phyloP scores from a whole-genome alignment of 768 basidiomycete genomes.

The Boletus speciosus region DNA sequence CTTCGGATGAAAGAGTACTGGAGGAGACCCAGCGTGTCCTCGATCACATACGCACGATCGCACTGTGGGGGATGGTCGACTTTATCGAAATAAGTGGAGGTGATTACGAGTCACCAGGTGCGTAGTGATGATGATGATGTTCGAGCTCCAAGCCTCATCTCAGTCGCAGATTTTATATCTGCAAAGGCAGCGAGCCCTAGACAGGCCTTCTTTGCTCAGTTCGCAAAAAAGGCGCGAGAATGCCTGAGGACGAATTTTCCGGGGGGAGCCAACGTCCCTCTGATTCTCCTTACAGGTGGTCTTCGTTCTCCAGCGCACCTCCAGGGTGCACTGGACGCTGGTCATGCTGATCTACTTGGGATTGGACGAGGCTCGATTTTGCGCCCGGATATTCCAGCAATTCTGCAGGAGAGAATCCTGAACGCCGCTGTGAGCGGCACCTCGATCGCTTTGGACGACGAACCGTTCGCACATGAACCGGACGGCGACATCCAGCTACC shows the following conservation, averaged over 20 bases:
- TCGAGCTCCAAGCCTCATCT: not conserved
- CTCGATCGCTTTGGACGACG: constrained; percentile 19
- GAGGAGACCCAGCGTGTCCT: constrained; percentile 43
- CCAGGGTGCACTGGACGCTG: constrained; percentile 45
- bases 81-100: constrained; percentile 89
- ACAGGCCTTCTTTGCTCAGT: constrained; percentile 71
- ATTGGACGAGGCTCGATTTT: constrained; percentile 66
- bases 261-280: constrained; percentile 37
- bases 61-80: constrained; percentile 65
- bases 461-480: constrained; percentile 42
- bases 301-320: constrained; percentile 60
- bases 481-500: constrained; percentile 18
- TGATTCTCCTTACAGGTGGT: constrained; percentile 80
- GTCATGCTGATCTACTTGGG: constrained; percentile 72
- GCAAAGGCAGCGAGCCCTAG: constrained; percentile 34
- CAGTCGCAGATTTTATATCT: constrained; percentile 42
- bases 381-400: constrained; percentile 55
- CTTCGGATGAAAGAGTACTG: constrained; percentile 30
- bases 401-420: constrained; percentile 27
- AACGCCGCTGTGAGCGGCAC: constrained; percentile 1
- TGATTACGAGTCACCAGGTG: constrained; percentile 77
- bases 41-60: constrained; percentile 56
- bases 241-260: constrained; percentile 37
- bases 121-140: constrained; percentile 2
- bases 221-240: constrained; percentile 54